Evolutionary conservation across 371 early-diverging fungal species (phyloP).

Genomic region (Apophysomyces elegans): DNA sequence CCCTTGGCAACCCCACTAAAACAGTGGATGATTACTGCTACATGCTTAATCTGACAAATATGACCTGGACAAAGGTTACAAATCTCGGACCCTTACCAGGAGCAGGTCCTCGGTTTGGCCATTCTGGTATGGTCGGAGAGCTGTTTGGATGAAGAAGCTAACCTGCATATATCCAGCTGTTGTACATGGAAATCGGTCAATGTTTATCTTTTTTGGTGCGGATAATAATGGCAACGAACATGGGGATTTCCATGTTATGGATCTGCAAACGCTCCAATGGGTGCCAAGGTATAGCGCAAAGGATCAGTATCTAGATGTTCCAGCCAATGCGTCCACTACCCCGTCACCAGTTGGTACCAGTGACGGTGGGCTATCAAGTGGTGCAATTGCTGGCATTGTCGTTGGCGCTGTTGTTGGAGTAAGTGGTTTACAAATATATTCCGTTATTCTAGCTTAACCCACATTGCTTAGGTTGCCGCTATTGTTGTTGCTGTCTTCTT

Average conservation of each 20-base stretch:
- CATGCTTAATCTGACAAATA: constrained; percentile 4
- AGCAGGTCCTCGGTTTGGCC: constrained; percentile 27
- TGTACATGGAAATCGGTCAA: constrained; percentile 10
- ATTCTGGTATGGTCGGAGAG: constrained; percentile 22
- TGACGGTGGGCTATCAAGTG: neutral
- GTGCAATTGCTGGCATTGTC: neutral
- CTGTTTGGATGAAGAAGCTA: neutral
- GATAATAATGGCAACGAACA: constrained; percentile 16
- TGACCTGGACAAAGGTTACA: constrained; percentile 13
- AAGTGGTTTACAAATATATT: neutral
- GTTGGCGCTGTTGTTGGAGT: neutral
- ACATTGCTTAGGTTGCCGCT: neutral
- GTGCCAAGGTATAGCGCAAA: constrained; percentile 20
- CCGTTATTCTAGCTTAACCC: neutral
- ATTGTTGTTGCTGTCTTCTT: neutral
- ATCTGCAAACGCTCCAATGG: constrained; percentile 17
- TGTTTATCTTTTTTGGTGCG: constrained; percentile 26
- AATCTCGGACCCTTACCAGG: constrained; percentile 7
- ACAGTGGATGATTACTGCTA: constrained; percentile 22
- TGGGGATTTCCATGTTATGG: constrained; percentile 18
- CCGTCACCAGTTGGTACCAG: neutral
- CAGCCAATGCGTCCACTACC: neutral
- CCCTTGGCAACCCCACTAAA: neutral
- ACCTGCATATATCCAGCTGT: constrained; percentile 10
- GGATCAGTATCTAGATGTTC: neutral